Evolutionary conservation across 305 asterid genomes (phyloP).

Genomic region (Withania somnifera): DNA sequence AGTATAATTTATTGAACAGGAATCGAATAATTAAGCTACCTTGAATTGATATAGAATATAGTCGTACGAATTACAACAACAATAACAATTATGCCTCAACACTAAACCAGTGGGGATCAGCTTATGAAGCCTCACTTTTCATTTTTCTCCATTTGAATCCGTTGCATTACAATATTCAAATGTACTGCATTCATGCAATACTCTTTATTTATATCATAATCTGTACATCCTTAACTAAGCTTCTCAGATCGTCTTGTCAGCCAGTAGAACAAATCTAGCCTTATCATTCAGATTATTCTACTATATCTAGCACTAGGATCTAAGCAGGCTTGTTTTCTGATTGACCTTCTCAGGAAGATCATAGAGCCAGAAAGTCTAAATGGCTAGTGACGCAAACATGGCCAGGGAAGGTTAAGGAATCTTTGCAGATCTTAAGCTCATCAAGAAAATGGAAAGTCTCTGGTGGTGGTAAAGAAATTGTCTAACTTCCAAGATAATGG

Average conservation of each 20-base stretch:
- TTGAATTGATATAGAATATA: not conserved
- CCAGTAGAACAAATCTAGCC: not conserved
- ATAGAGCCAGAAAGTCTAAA: not conserved
- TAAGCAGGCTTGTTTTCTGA: not conserved
- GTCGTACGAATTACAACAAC: not conserved
- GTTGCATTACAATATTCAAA: not conserved
- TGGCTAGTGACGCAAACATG: not conserved
- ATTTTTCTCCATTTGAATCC: not conserved
- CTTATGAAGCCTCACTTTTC: not conserved
- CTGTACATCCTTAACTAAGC: not conserved
- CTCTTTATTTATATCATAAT: not conserved
- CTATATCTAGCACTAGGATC: not conserved
- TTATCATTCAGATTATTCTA: not conserved
- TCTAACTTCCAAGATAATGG: not conserved
- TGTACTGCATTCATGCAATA: not conserved
- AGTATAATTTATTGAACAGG: not conserved
- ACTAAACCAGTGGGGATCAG: not conserved
- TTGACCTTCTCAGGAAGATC: not conserved
- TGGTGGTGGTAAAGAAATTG: not conserved
- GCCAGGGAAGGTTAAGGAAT: not conserved
- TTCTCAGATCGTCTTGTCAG: not conserved
- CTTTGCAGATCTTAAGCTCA: not conserved
- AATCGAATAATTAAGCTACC: not conserved
- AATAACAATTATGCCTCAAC: not conserved
- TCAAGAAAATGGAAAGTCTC: not conserved